Evolutionary conservation across 805 yeast genomes (phyloP).

Genomic region (Metschnikowia arizonensis): DNA sequence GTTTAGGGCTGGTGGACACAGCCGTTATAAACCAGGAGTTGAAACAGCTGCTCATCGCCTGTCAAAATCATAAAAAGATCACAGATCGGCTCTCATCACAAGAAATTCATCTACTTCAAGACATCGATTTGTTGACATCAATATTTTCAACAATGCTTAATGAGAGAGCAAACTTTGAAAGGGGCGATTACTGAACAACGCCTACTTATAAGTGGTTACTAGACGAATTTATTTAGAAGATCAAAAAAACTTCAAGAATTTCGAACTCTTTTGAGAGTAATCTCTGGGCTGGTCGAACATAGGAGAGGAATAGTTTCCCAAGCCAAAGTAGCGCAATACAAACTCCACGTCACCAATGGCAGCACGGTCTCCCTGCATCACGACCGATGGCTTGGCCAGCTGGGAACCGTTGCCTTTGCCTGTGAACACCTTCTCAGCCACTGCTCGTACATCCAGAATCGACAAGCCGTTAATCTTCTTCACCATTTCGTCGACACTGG

Average conservation of each 20-base stretch:
- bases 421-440: slow-evolving; percentile 71
- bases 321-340: slow-evolving; percentile 64
- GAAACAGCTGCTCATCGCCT: not conserved
- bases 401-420: slow-evolving; percentile 48
- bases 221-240: not conserved
- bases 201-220: too few relatives aligned
- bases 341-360: slow-evolving; percentile 78
- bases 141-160: not conserved
- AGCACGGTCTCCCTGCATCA: slow-evolving; percentile 84
- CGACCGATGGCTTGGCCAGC: slow-evolving; percentile 72
- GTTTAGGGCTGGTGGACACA: not conserved
- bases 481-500: slow-evolving; percentile 80
- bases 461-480: slow-evolving; percentile 65
- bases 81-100: not conserved
- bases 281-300: slow-evolving; percentile 11
- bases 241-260: slow-evolving; percentile 1
- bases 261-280: slow-evolving; percentile 3
- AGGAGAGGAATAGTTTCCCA: slow-evolving; percentile 43
- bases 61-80: not conserved
- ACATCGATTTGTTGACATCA: not conserved
- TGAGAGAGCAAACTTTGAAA: not conserved
- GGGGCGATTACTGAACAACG: not conserved
- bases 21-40: not conserved
- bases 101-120: not conserved
- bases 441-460: slow-evolving; percentile 61